These are phyloP conservation scores for Sarocladium kiliense DNA, from an alignment of 2,329 filamentous ascomycete genomes.

Conservation along the genomic window DNA sequence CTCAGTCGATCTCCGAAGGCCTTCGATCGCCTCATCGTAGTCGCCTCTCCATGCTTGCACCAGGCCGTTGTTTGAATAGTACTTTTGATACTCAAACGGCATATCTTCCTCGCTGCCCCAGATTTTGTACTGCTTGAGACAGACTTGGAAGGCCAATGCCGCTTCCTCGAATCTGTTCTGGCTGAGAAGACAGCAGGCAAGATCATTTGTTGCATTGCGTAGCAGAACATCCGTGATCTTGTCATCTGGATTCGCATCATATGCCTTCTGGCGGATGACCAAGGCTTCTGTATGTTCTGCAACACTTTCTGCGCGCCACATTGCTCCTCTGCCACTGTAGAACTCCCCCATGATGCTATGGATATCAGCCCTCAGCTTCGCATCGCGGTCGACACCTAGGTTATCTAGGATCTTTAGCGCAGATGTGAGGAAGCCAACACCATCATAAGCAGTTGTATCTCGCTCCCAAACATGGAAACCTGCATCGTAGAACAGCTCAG, in stretches of 20 bases:
- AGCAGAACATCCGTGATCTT: neutral
- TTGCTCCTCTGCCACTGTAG: neutral
- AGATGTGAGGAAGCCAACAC: neutral
- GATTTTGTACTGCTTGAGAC: neutral
- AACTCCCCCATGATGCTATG: slow-evolving; percentile 5
- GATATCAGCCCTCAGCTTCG: neutral
- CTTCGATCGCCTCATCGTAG: neutral
- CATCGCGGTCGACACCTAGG: neutral
- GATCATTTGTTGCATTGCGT: slow-evolving; percentile 2
- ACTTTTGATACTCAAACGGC: slow-evolving; percentile 4
- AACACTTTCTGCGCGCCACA: neutral
- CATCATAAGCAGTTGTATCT: neutral
- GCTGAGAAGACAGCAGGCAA: neutral
- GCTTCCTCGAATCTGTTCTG: slow-evolving; percentile 5
- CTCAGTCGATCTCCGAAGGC: neutral
- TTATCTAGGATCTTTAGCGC: neutral
- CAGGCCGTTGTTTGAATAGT: neutral
- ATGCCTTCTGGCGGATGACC: neutral
- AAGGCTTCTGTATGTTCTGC: neutral
- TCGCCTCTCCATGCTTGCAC: neutral
- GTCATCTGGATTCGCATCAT: neutral
- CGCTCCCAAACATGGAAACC: slow-evolving; percentile 3
- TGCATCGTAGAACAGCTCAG: slow-evolving; percentile 1
- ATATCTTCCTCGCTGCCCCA: slow-evolving; percentile 1
- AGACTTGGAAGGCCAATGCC: neutral